Conservation (phyloP, 805 yeast species). For the Zygoascus ofunaensis region DNA sequence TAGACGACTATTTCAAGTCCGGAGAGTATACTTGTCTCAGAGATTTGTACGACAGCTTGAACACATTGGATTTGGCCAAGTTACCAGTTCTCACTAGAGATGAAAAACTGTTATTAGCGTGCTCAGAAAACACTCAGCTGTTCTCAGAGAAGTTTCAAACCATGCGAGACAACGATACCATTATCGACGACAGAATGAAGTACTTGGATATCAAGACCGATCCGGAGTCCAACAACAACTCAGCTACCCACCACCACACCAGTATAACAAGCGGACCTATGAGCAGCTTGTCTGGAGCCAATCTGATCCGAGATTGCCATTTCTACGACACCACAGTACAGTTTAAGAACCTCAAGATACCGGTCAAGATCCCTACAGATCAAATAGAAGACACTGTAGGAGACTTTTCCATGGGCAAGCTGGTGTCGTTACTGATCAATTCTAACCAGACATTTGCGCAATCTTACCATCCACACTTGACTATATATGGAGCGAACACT, state of each 20-base stretch:
- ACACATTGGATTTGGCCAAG: slow-evolving; percentile 21
- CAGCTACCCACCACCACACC: too few species aligned
- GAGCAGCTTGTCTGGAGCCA: neutral
- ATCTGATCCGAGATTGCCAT: slow-evolving; percentile 22
- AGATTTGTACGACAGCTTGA: slow-evolving; percentile 24
- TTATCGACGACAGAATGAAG: neutral
- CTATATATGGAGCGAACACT: slow-evolving; percentile 45
- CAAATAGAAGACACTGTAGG: slow-evolving; percentile 25
- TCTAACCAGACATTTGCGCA: slow-evolving; percentile 14
- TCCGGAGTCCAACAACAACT: too few species aligned
- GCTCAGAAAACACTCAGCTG: slow-evolving; percentile 18
- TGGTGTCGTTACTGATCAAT: slow-evolving; percentile 22
- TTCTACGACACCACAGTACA: slow-evolving; percentile 24
- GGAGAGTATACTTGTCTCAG: slow-evolving; percentile 19
- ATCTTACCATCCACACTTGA: slow-evolving; percentile 37
- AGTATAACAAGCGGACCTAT: neutral
- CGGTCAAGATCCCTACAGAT: slow-evolving; percentile 27
- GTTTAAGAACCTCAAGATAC: slow-evolving; percentile 24
- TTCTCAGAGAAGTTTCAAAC: slow-evolving; percentile 21
- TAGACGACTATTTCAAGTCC: slow-evolving; percentile 38
- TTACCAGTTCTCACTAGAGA: slow-evolving; percentile 23
- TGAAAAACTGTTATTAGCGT: slow-evolving; percentile 23
- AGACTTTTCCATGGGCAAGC: slow-evolving; percentile 22
- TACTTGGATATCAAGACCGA: neutral
- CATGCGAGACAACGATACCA: neutral